Evolutionary conservation across 306 rosid genomes (phyloP).

Genomic region (Cicer bijugum): DNA sequence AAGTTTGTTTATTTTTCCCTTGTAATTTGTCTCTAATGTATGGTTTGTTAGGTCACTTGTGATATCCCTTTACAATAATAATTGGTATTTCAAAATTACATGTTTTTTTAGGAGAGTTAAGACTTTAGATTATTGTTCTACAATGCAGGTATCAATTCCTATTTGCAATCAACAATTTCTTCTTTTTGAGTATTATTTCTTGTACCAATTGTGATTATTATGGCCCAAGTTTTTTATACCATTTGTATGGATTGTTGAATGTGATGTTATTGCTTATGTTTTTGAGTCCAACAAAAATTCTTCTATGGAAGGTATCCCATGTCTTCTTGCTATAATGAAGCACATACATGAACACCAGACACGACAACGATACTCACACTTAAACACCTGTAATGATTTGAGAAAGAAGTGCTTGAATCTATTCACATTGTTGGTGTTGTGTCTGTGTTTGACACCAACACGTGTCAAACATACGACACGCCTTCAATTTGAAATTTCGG

Average conservation of each 20-base stretch:
- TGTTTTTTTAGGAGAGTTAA: slow-evolving; percentile 19
- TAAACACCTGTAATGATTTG: background rate
- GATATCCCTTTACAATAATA: slow-evolving; percentile 50
- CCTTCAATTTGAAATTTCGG: background rate
- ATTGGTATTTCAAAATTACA: slow-evolving; percentile 39
- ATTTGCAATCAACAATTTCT: slow-evolving; percentile 22
- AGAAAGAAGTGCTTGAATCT: no score
- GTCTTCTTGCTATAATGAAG: no score
- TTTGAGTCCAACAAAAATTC: slow-evolving; percentile 16
- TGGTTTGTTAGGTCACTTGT: slow-evolving; percentile 51
- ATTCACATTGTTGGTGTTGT: no score
- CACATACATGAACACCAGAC: no score
- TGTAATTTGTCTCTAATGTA: slow-evolving; percentile 37
- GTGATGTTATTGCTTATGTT: slow-evolving; percentile 21
- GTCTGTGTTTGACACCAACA: background rate
- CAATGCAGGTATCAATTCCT: slow-evolving; percentile 26
- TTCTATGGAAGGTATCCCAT: slow-evolving; percentile 39
- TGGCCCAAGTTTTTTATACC: background rate
- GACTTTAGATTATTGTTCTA: slow-evolving; percentile 2
- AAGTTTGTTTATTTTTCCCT: slow-evolving; percentile 32
- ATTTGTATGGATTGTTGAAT: slow-evolving; percentile 14
- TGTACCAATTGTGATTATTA: slow-evolving; percentile 39
- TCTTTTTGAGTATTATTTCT: slow-evolving; percentile 2
- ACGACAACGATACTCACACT: no score
- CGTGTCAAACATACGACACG: background rate